A percentile compares a stretch with the other conserved stretches of the same genome.
These are phyloP conservation scores for Trametes punicea DNA, from an alignment of 768 basidiomycete species.

Conservation along the genomic window DNA sequence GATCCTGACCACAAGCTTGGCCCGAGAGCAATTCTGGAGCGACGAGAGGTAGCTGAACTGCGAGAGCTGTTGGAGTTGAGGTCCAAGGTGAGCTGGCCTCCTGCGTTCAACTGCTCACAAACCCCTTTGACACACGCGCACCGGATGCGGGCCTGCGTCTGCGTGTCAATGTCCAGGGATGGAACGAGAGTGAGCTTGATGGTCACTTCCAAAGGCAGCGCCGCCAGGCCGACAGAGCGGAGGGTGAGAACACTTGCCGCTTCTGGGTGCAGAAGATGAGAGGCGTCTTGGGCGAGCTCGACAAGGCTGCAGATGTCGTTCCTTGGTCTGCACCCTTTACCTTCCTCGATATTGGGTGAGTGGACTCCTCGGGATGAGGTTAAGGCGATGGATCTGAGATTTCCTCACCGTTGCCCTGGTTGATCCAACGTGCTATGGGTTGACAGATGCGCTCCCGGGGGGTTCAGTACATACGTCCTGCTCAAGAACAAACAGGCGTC, in stretches of 20 bases:
- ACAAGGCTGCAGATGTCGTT: slow-evolving; percentile 12
- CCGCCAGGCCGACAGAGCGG: slow-evolving; percentile 7
- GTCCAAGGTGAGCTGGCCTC: slow-evolving; percentile 1
- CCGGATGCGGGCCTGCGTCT: no score
- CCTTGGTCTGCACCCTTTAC: background rate
- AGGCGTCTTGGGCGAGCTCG: slow-evolving; percentile 21
- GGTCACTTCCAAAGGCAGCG: slow-evolving; percentile 15
- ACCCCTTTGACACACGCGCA: no score
- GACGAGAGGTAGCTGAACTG: background rate
- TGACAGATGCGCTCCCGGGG: slow-evolving; percentile 23
- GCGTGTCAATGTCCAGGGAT: slow-evolving; percentile 17
- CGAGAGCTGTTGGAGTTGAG: background rate
- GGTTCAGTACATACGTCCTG: slow-evolving; percentile 23
- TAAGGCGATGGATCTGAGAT: no score
- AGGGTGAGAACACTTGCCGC: background rate
- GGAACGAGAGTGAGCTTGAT: slow-evolving; percentile 6
- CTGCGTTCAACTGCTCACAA: background rate
- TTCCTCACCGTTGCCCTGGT: no score
- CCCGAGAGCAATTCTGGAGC: background rate
- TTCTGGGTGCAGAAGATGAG: slow-evolving; percentile 22
- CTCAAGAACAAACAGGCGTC: slow-evolving; percentile 7
- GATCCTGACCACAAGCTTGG: background rate
- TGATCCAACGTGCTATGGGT: no score
- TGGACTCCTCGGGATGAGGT: background rate
- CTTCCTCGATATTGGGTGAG: slow-evolving; percentile 25